Base-by-base conservation (phyloP, 257 asterid genomes). In the Plantago ovata region DNA sequence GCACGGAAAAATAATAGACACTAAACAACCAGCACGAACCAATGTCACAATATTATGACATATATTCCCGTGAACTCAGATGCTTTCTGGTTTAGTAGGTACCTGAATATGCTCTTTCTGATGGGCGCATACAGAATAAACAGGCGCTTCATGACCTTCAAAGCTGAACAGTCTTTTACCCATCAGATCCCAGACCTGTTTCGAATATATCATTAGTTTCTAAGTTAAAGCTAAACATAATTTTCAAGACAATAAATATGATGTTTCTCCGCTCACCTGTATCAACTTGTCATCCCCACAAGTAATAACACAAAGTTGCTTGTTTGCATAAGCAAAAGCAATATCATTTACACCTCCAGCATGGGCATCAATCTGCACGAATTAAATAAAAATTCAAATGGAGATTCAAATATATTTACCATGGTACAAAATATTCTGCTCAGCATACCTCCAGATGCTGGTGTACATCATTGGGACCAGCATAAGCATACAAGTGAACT, bases 71-170 rank as follows among this genome's bases (percentile, higher is more conserved):
- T 24, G 32, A 24, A 24, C 32, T 24, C 2, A 24, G 32, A 24
- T 24, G 32, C 32, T 24, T 24, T 24, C 3, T 24, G 32, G 32
- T 24, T 24, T 24, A 5, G 32, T 24, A 49, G 39, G 44, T 77
- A 92, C 98, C 98, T 89, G 98, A 73, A 93, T 89, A 63, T 75
- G 82, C 74, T 89, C 97, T 67, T 93, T 93, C 78, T 93, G 94
- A 75, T 93, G 98, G 65, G 97, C 96, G 67, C 97, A 93, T 53
- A 93, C 73, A 64, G 98, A 93, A 75, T 82, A 93, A 60, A 93
- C 98, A 43, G 97, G 96, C 61, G 98, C 89, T 66, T 86, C 98
- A 68, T 93, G 98, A 21, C 98, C 98, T 75, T 93, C 98, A 72
- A 93, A 93, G 79, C 76, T 84, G 72, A 84, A 93, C 41, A 89